These are phyloP conservation scores for Glycine latifolia DNA, from an alignment of 306 rosid species.

Conservation along the genomic window DNA sequence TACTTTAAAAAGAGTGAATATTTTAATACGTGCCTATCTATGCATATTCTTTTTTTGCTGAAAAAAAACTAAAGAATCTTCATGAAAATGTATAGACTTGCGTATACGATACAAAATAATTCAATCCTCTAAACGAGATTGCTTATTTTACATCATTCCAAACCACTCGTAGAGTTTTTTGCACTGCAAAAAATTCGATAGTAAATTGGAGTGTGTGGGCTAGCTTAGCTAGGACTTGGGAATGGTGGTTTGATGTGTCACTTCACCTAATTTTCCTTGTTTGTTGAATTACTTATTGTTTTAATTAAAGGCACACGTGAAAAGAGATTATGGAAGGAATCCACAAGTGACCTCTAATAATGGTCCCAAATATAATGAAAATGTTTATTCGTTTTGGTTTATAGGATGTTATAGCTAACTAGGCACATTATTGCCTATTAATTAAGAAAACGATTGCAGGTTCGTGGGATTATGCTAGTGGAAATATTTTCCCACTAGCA, in stretches of 20 bases:
- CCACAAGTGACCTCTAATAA: slow-evolving; percentile 29
- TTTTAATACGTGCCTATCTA: neutral
- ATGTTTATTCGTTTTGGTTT: slow-evolving; percentile 38
- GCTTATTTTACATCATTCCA: neutral
- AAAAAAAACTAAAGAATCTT: neutral
- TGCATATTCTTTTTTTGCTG: neutral
- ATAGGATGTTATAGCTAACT: slow-evolving; percentile 32
- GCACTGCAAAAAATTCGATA: neutral
- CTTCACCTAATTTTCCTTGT: slow-evolving; percentile 9
- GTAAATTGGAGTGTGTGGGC: neutral
- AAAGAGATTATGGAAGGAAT: slow-evolving; percentile 10
- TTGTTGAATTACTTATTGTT: neutral
- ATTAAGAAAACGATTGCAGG: slow-evolving; percentile 15
- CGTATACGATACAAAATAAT: neutral
- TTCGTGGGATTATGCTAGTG: slow-evolving; percentile 6
- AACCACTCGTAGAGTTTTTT: slow-evolving; percentile 18
- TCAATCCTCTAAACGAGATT: neutral
- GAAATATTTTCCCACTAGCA: neutral
- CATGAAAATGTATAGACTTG: neutral
- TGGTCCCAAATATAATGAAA: slow-evolving; percentile 36
- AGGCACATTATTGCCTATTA: slow-evolving; percentile 37
- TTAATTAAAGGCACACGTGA: slow-evolving; percentile 29
- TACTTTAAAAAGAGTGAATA: too few relatives aligned
- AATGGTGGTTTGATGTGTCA: slow-evolving; percentile 28
- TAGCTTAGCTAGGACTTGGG: neutral